Evolutionary conservation across 805 yeast genomes (phyloP).

Genomic region (Priceomyces medius): DNA sequence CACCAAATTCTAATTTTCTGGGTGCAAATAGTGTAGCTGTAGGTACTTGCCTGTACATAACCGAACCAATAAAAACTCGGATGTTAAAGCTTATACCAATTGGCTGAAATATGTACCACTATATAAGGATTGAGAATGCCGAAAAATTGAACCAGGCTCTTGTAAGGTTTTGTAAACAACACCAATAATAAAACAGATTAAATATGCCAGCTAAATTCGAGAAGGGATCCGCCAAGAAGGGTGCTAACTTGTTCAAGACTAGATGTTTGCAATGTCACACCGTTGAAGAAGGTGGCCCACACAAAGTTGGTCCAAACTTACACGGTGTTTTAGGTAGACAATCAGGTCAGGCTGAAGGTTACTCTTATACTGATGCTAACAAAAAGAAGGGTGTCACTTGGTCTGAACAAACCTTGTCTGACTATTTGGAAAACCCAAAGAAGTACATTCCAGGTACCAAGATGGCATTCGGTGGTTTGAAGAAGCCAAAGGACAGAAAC

Average conservation of each 20-base stretch:
- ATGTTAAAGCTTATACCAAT: slow-evolving; percentile 10
- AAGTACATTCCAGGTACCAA: slow-evolving; percentile 99
- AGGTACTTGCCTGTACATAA: slow-evolving; percentile 7
- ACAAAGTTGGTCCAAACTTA: slow-evolving; percentile 99
- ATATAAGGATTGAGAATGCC: slow-evolving; percentile 6
- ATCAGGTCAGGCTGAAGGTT: slow-evolving; percentile 91
- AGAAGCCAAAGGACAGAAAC: slow-evolving; percentile 98
- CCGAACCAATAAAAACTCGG: slow-evolving; percentile 8
- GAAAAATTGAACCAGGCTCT: slow-evolving; percentile 2
- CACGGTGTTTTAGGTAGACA: slow-evolving; percentile 91
- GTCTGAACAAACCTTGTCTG: slow-evolving; percentile 85
- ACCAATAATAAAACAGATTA: slow-evolving; percentile 5
- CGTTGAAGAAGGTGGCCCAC: slow-evolving; percentile 90
- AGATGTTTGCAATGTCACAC: slow-evolving; percentile 99
- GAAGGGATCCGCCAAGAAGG: slow-evolving; percentile 61
- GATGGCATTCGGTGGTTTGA: slow-evolving; percentile 99
- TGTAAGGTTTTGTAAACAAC: slow-evolving; percentile 4
- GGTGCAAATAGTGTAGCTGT: slow-evolving; percentile 1
- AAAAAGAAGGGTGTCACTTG: slow-evolving; percentile 90
- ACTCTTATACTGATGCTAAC: slow-evolving; percentile 97
- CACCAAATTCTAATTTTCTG: neutral
- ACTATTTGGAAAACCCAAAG: slow-evolving; percentile 99
- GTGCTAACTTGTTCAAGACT: slow-evolving; percentile 97
- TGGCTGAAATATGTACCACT: slow-evolving; percentile 5
- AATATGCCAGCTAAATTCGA: slow-evolving; percentile 47